Base-by-base conservation (phyloP, 805 yeast species). In the Wickerhamomyces queroliae region DNA sequence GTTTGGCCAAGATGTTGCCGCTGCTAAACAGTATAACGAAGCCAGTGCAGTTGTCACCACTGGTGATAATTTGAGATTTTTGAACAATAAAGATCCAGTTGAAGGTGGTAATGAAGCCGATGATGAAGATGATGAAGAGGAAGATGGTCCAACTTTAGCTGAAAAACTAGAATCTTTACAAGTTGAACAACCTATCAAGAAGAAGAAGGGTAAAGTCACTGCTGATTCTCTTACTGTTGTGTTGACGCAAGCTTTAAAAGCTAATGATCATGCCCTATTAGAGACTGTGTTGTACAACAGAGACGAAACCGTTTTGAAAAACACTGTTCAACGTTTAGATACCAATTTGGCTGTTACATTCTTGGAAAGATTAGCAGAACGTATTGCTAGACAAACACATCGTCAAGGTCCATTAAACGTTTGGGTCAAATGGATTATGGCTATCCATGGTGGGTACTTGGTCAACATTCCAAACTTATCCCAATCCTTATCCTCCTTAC, bases 371-470 rank as follows among this genome's bases (percentile, higher is more conserved):
- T 64, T 78, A 33, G 81, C 83, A 3, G 80, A 73, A 45, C 69
- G 74, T 46, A 68, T 80, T 40, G 77, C 85, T 1, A 73, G 79
- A 48, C 69, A 70, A 27, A 77, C 81, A 5, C 67, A 72, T 41
- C 66, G 82, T 36, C 72, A 68, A 46, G 74, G 72, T 5, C 69
- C 69, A 35, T 62, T 69, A 41, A 72, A 76, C 30, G 62, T 76
- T 5, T 93, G 98, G 98, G 77, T 91, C 40, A 85, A 87, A 59
- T 88, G 95, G 90, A 67, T 88, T 20, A 67, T 93, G 53, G 72
- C 91, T 33, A 68, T 78, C 5, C 95, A 88, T 58, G 98, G 97
- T 34, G 87, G 86, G 1, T 74, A 80, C 46, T 65, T 70, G 37
- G 63, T 62, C 28, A 55, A 61, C 29, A 56, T 66, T 28, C 67